Evolutionary conservation across 1,139 yeast species (phyloP).

Genomic region (Entelexis sorbosivorans): DNA sequence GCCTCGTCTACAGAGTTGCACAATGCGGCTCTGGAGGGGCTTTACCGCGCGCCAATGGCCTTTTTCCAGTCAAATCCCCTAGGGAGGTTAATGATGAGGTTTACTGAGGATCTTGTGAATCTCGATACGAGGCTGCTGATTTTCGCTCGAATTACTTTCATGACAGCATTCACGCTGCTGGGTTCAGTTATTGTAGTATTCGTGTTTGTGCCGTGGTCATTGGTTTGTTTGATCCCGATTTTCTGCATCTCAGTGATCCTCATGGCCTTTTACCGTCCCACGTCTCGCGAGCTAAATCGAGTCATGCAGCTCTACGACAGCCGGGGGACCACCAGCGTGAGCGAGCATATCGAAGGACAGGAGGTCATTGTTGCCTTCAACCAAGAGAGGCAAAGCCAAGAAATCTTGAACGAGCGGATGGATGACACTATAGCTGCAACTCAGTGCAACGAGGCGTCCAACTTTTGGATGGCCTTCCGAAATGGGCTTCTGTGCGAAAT

Average conservation of each 20-base stretch:
- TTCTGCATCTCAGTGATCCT: conserved; percentile 23
- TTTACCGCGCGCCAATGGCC: conserved; percentile 63
- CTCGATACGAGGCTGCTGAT: conserved; percentile 50
- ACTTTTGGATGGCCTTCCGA: conserved; percentile 65
- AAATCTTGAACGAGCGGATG: conserved; percentile 39
- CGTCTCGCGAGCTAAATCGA: conserved; percentile 78
- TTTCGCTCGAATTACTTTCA: conserved; percentile 21
- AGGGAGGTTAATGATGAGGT: conserved; percentile 59
- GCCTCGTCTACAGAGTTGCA: conserved; percentile 26
- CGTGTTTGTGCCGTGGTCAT: conserved; percentile 26
- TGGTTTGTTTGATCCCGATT: conserved; percentile 24
- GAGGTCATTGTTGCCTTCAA: conserved; percentile 56
- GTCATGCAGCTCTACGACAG: conserved; percentile 68
- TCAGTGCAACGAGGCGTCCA: conserved; percentile 51
- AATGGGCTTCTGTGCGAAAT: conserved; percentile 45
- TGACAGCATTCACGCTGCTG: conserved; percentile 17
- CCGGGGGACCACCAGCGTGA: conserved; percentile 60
- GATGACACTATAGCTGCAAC: conserved; percentile 63
- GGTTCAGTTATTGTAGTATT: conserved; percentile 24
- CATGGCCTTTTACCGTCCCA: conserved; percentile 47
- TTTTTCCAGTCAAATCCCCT: conserved; percentile 57
- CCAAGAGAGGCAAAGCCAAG: conserved; percentile 39
- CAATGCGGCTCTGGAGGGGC: conserved; percentile 42
- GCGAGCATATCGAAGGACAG: conserved; percentile 62
- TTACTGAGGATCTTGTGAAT: conserved; percentile 74